Evolutionary conservation across 192 early-diverging fungal species (phyloP), one percentile per base, ranked within the genome.

Genomic region (Borealophlyctis nickersoniae): DNA sequence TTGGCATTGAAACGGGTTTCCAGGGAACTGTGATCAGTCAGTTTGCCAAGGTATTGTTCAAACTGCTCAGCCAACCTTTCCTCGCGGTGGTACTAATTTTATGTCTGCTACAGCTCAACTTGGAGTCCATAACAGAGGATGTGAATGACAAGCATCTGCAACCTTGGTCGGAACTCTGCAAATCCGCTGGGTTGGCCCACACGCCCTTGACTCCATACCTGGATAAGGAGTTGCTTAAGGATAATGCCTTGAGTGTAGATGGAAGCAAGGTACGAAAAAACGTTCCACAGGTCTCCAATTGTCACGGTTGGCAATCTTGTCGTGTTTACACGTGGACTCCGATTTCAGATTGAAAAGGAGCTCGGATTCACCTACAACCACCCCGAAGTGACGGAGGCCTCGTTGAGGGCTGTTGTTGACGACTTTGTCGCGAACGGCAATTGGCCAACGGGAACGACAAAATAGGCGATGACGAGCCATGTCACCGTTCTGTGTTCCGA

Each of bases 131-230:
- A 19, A 90, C 90, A 2, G 94, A 98, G 62, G 93, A 95, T 23
- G 89, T 91, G 61, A 98, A 98, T 60, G 94, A 96, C 63, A 91
- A 88, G 72, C 90, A 96, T 57, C 75, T 98, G 56, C 88, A 88
- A 31, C 95, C 95, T 19, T 98, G 95, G 95, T 88, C 91, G 45
- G 86, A 89, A 23, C 73, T 98, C 24, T 78, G 94, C 66, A 84
- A 87, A 28, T 73, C 72, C n/a, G 76, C 80, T 36, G 81, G 79
- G 3, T 85, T 94, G 31, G 75, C 73, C 31, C 88, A 87, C 61
- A 94, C 94, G 23, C 92, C 94, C 16, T 71, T 98, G 53, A 92
- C 92, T 28, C 95, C 95, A 13, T 98, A 94, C 68, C 61, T 98
- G 29, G 95, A 98, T 73, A 84, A 91, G 60, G 95, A 98, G 74